A percentile compares a stretch with the other conserved stretches of the same genome.
These are phyloP conservation scores for Kluyveromyces sp. DNA, from an alignment of 1,139 yeast genomes.

Conservation along the genomic window DNA sequence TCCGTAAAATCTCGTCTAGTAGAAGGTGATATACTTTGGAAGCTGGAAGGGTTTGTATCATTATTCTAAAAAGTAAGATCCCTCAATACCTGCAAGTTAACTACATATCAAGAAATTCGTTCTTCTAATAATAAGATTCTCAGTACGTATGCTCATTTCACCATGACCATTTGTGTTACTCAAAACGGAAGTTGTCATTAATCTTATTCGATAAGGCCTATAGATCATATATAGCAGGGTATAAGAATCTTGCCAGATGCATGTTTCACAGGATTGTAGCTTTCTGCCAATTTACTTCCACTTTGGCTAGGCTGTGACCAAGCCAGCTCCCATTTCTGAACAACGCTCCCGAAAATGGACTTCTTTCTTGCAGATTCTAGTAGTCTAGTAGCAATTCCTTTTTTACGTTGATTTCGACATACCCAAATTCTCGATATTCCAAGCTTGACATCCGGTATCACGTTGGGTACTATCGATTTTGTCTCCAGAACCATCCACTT, in stretches of 20 bases:
- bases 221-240: constrained; percentile 27
- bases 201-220: not conserved
- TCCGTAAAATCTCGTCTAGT: constrained; percentile 30
- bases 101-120: too few relatives aligned
- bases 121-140: too few relatives aligned
- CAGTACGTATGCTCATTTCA: too few relatives aligned
- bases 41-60: constrained; percentile 5
- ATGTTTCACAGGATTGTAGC: constrained; percentile 27
- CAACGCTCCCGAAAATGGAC: constrained; percentile 16
- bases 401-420: constrained; percentile 22
- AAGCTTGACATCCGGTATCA: constrained; percentile 21
- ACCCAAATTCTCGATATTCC: constrained; percentile 34
- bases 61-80: not conserved
- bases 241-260: constrained; percentile 28
- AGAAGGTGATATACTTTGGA: constrained; percentile 15
- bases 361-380: constrained; percentile 26
- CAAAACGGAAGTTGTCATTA: too few relatives aligned
- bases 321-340: constrained; percentile 25
- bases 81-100: not conserved
- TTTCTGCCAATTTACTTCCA: constrained; percentile 30
- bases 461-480: constrained; percentile 22
- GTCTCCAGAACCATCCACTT: constrained; percentile 30
- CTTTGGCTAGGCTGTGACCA: constrained; percentile 34
- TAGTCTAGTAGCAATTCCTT: constrained; percentile 26
- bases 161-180: too few relatives aligned